phyloP scores from a whole-genome alignment of 495 filamentous ascomycete species.

The Lophium mytilinum region DNA sequence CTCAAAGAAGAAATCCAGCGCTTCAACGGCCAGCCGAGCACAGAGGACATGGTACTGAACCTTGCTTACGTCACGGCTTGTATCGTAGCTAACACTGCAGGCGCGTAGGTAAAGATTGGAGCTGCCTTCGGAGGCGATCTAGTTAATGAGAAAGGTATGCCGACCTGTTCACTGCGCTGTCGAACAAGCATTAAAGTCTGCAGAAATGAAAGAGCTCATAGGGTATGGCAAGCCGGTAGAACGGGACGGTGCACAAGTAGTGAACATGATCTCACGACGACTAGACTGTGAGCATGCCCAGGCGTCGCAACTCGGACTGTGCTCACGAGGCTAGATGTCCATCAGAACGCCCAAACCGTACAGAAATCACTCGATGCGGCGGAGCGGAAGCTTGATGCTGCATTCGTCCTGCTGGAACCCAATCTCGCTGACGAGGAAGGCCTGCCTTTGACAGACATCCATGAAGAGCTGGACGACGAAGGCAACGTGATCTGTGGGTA shows the following conservation, averaged over 20 bases:
- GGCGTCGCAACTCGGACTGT: not conserved
- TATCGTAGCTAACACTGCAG: not conserved
- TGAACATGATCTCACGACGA: conserved; percentile 62
- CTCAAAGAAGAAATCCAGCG: conserved; percentile 67
- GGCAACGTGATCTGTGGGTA: conserved; percentile 63
- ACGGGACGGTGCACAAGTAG: conserved; percentile 46
- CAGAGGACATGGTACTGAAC: conserved; percentile 32
- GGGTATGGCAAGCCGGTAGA: conserved; percentile 44
- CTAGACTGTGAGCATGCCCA: conserved; percentile 49
- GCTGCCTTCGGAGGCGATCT: conserved; percentile 44
- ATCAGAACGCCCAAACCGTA: conserved; percentile 63
- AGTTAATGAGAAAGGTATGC: conserved; percentile 48
- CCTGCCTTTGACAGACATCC: conserved; percentile 74
- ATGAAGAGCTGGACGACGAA: conserved; percentile 87
- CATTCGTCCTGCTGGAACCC: conserved; percentile 30
- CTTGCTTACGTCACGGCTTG: not conserved
- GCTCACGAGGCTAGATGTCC: conserved; percentile 44
- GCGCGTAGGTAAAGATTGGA: conserved; percentile 37
- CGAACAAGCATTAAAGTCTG: conserved; percentile 17
- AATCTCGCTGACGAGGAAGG: conserved; percentile 51
- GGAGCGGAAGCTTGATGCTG: conserved; percentile 57
- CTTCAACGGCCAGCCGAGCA: conserved; percentile 43
- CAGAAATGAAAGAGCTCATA: conserved; percentile 57
- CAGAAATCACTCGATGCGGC: conserved; percentile 59
- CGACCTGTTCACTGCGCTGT: not conserved